Conservation (phyloP, 495 filamentous ascomycete species). For the Aspergillus olivimuriae region DNA sequence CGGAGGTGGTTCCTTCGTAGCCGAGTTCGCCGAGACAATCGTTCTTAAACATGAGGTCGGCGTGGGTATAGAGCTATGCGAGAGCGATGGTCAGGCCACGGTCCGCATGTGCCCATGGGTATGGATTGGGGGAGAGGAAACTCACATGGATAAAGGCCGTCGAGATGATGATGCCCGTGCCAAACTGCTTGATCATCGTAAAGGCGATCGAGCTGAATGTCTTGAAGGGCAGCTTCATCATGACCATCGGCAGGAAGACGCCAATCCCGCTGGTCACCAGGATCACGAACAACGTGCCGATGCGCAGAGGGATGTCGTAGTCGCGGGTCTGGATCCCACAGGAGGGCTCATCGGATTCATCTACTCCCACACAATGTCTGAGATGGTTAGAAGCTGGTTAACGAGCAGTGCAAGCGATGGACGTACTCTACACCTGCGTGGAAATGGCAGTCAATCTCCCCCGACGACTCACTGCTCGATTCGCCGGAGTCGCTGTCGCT, state of each 20-base stretch:
- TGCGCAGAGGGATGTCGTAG: constrained; percentile 54
- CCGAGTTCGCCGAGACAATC: constrained; percentile 53
- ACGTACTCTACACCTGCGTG: constrained; percentile 60
- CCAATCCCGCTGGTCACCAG: constrained; percentile 42
- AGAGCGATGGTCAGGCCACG: no score
- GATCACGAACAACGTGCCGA: constrained; percentile 57
- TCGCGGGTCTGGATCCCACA: constrained; percentile 43
- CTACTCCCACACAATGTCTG: constrained; percentile 44
- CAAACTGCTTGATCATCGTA: constrained; percentile 57
- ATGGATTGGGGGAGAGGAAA: neutral
- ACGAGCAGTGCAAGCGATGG: no score
- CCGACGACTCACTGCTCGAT: constrained; percentile 6
- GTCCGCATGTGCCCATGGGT: no score
- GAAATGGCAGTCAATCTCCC: constrained; percentile 52
- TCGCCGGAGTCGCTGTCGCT: constrained; percentile 8
- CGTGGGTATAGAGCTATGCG: constrained; percentile 64
- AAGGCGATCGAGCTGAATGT: constrained; percentile 39
- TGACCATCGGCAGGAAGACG: constrained; percentile 37
- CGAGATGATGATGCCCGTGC: constrained; percentile 65
- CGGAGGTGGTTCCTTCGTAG: constrained; percentile 56
- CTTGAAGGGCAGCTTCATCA: constrained; percentile 25
- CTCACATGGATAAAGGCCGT: constrained; percentile 62
- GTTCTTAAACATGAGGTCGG: constrained; percentile 55
- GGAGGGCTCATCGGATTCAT: constrained; percentile 24
- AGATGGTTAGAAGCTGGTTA: constrained; percentile 2